phyloP scores from a whole-genome alignment of 2,329 filamentous ascomycete genomes.

The Alternaria consortialis region DNA sequence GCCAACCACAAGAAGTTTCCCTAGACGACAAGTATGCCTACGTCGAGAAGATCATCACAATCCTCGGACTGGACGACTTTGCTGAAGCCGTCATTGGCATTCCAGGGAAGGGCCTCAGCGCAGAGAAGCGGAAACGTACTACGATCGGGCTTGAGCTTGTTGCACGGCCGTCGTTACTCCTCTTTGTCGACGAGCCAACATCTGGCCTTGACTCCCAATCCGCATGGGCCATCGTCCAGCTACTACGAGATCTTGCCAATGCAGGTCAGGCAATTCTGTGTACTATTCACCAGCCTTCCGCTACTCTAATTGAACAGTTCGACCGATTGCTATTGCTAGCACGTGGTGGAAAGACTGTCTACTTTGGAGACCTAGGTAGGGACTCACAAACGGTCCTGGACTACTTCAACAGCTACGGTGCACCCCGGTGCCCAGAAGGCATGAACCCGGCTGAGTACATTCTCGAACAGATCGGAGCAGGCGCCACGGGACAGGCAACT shows the following conservation, averaged over 20 bases:
- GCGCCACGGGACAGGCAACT: background rate
- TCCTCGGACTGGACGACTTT: conserved; percentile 78
- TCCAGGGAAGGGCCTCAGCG: conserved; percentile 29
- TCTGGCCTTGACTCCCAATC: conserved; percentile 83
- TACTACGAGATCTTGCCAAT: conserved; percentile 85
- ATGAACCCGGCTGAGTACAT: conserved; percentile 87
- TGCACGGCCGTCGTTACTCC: conserved; percentile 25
- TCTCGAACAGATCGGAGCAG: conserved; percentile 56
- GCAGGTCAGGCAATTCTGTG: conserved; percentile 82
- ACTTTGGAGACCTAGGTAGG: conserved; percentile 79
- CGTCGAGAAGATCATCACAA: conserved; percentile 84
- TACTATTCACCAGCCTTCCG: conserved; percentile 93
- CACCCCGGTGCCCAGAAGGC: conserved; percentile 65
- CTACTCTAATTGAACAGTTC: conserved; percentile 88
- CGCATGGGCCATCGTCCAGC: conserved; percentile 83
- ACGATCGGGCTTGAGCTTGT: conserved; percentile 62
- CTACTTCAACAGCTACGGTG: conserved; percentile 78
- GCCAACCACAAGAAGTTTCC: conserved; percentile 66
- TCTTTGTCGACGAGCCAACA: conserved; percentile 68
- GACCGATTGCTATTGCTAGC: conserved; percentile 78
- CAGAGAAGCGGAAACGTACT: conserved; percentile 69
- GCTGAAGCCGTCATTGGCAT: conserved; percentile 10
- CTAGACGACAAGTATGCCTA: background rate
- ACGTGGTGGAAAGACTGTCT: conserved; percentile 76
- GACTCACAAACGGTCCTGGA: conserved; percentile 69